Conservation (phyloP, 202 grass and related monocot genomes). For the Eragrostis tef region DNA sequence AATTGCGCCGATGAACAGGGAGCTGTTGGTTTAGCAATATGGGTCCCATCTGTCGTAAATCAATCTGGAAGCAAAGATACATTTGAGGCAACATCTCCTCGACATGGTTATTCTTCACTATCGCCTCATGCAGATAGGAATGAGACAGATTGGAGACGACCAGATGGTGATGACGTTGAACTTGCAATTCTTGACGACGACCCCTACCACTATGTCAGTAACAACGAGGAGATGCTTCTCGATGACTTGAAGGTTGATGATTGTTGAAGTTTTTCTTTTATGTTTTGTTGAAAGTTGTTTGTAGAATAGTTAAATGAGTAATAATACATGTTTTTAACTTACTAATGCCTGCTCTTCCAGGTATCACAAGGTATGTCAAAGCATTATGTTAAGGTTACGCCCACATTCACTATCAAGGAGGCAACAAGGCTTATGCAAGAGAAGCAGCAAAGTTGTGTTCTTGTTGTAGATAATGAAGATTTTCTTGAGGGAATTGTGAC, state of each 20-base stretch:
- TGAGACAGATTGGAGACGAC: conserved; percentile 52
- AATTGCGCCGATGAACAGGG: conserved; percentile 60
- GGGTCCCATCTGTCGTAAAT: conserved; percentile 92
- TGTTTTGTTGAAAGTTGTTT: not conserved
- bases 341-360: conserved; percentile 53
- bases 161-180: conserved; percentile 75
- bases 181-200: conserved; percentile 67
- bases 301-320: conserved; percentile 1
- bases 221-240: conserved; percentile 79
- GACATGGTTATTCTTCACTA: conserved; percentile 78
- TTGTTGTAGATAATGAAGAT: conserved; percentile 90
- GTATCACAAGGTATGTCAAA: conserved; percentile 94
- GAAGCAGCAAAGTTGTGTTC: conserved; percentile 84
- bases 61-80: conserved; percentile 62
- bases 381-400: conserved; percentile 68
- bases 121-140: conserved; percentile 61
- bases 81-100: conserved; percentile 57
- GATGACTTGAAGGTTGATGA: conserved; percentile 89
- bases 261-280: conserved; percentile 15
- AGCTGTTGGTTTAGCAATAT: conserved; percentile 97
- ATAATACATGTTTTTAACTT: conserved; percentile 41
- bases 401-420: conserved; percentile 69
- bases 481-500: conserved; percentile 97
- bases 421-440: conserved; percentile 76
- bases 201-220: conserved; percentile 58